Evolutionary conservation across 805 yeast species (phyloP), one percentile per base, ranked within the genome.

Genomic region (Yamadazyma sp.): DNA sequence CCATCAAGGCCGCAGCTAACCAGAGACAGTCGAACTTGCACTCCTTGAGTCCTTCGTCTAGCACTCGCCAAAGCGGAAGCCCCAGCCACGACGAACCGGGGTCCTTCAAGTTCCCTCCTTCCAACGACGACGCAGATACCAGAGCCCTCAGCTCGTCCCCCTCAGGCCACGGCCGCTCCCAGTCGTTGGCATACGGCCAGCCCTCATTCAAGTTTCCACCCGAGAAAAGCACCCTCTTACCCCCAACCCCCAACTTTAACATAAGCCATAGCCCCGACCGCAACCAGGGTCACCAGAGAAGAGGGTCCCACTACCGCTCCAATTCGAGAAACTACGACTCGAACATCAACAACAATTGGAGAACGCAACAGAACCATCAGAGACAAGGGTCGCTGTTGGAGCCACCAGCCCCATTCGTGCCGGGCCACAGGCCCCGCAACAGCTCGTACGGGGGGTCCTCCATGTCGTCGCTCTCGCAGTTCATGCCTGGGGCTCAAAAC

Each of bases 1-100:
- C 98, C 9, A 89, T 86, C 52, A 82, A 82, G 49, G 97, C 97
- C 5, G 99, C 99, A n/a, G 96, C 96, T 4, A 82, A 81, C 48
- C 93, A 87, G 57, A 75, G 89, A 59, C 69, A 64, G 42, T 55
- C 57, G 24, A 68, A 68, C 46, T 50, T 63, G 47, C 53, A 59
- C 16, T 51, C 70, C 2, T 56, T 62, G 34, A 55, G 60, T 36
- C 64, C 67, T 22, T 42, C 61, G 7, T 51, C 59, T 4, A 43
- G 42, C 23, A 28, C 27, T 19, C 28, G 29, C 14, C 31, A 38
- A 16, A 17, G 25, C 9, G 35, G 35, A 11, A 31, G 37, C 5
- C 48, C 57, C 4, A 36, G 47, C 19, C 48, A 40, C 11, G 36
- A 41, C 15, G 50, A 42, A 33, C 41, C 37, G 15, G 62, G 62